These are phyloP conservation scores for Sanghuangporus weigelae DNA, from an alignment of 1,284 basidiomycete genomes.

Conservation along the genomic window DNA sequence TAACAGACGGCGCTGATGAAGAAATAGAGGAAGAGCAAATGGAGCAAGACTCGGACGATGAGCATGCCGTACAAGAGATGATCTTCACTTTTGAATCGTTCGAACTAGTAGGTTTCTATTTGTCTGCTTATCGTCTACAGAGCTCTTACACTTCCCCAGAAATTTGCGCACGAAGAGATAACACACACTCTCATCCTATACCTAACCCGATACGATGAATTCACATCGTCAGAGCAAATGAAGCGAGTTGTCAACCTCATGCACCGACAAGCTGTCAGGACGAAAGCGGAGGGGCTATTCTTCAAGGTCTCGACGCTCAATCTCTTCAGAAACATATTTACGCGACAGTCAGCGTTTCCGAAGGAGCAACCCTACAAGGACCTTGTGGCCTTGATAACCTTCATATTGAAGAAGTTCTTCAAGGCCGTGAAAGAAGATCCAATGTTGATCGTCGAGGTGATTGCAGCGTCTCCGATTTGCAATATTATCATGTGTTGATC, in stretches of 20 bases:
- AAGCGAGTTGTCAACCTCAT: constrained; percentile 82
- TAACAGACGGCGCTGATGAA: constrained; percentile 42
- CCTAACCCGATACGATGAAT: constrained; percentile 76
- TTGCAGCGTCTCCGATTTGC: constrained; percentile 7
- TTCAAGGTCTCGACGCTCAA: constrained; percentile 87
- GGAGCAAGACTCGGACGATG: constrained; percentile 39
- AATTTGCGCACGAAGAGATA: constrained; percentile 82
- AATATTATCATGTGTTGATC: constrained; percentile 23
- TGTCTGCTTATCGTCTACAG: constrained; percentile 5
- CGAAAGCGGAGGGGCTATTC: constrained; percentile 87
- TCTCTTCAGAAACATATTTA: constrained; percentile 79
- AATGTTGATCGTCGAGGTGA: constrained; percentile 79
- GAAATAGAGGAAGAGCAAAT: constrained; percentile 55
- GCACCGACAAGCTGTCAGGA: constrained; percentile 83
- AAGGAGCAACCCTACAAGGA: constrained; percentile 78
- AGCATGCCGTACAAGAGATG: constrained; percentile 72
- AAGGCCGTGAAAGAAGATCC: constrained; percentile 78
- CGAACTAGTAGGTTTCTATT: constrained; percentile 60
- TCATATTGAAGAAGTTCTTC: constrained; percentile 86
- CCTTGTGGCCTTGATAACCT: constrained; percentile 77
- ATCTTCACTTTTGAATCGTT: constrained; percentile 87
- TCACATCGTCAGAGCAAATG: constrained; percentile 75
- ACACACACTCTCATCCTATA: constrained; percentile 79
- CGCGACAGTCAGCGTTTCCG: constrained; percentile 71
- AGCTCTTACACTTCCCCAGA: constrained; percentile 35